A percentile compares a stretch with the other conserved stretches of the same genome.
These are phyloP conservation scores for Populus trichocarpa DNA, from an alignment of 441 rosid species.

Conservation along the genomic window DNA sequence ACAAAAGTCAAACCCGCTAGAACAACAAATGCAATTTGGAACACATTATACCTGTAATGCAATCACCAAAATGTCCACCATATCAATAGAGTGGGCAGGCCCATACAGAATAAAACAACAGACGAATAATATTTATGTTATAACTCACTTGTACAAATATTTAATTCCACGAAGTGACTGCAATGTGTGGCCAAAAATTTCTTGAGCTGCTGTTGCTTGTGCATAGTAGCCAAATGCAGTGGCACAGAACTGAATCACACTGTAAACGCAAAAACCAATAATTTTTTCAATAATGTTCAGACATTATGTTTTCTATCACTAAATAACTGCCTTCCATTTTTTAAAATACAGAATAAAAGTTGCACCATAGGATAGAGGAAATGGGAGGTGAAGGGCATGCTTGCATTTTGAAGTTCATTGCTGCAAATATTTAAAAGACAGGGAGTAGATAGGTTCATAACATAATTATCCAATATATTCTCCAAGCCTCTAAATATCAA, in stretches of 20 bases:
- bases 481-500: not conserved
- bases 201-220: constrained; percentile 98
- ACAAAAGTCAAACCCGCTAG: constrained; percentile 89
- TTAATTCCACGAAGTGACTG: constrained; percentile 94
- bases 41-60: constrained; percentile 83
- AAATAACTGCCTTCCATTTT: not conserved
- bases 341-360: not conserved
- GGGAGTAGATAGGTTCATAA: not conserved
- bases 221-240: constrained; percentile 99
- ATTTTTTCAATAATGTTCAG: not conserved
- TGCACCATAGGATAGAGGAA: not conserved
- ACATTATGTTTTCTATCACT: not conserved
- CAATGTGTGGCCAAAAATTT: constrained; percentile 96
- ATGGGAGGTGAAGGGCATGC: not conserved
- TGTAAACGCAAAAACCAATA: constrained; percentile 33
- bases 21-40: constrained; percentile 79
- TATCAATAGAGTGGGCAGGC: constrained; percentile 8
- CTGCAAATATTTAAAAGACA: not conserved
- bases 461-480: not conserved
- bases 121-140: not conserved
- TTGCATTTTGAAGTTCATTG: not conserved
- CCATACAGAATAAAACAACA: not conserved
- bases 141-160: constrained; percentile 89
- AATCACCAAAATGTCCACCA: constrained; percentile 10
- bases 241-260: constrained; percentile 96